Percentiles rank a stretch among this genome's conserved stretches.
These are phyloP conservation scores for Trichoderma parareesei DNA, from an alignment of 495 filamentous ascomycete species.

Conservation along the genomic window DNA sequence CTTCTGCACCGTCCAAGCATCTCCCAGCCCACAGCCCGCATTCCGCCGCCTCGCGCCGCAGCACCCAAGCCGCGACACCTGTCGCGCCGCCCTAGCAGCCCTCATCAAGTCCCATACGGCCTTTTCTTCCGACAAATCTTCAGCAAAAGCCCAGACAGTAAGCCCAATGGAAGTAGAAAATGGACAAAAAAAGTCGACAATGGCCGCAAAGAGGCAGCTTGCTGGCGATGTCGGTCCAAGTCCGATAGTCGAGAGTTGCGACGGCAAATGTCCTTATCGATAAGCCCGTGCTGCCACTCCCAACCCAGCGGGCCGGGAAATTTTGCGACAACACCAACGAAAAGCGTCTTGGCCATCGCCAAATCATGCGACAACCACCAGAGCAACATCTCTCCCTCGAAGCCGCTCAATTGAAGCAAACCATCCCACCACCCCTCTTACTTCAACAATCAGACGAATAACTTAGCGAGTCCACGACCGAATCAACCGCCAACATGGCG, in stretches of 20 bases:
- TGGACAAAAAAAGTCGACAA: too few relatives aligned
- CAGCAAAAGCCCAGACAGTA: not conserved
- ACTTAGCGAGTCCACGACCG: not conserved
- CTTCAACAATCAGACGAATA: not conserved
- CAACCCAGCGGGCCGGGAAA: constrained; percentile 7
- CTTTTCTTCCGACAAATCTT: not conserved
- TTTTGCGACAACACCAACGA: constrained; percentile 3
- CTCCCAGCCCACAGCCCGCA: not conserved
- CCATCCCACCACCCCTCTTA: not conserved
- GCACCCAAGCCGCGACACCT: constrained; percentile 4
- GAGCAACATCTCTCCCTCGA: not conserved
- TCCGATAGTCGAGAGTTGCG: too few relatives aligned
- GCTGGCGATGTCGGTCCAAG: too few relatives aligned
- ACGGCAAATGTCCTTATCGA: not conserved
- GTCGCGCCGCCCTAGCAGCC: constrained; percentile 4
- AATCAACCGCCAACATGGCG: constrained; percentile 20
- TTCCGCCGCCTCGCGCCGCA: not conserved
- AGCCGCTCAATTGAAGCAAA: not conserved
- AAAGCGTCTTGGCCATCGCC: constrained; percentile 17
- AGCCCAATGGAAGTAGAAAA: not conserved
- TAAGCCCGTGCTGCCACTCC: constrained; percentile 2
- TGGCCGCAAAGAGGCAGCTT: not conserved
- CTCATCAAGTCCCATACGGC: constrained; percentile 3
- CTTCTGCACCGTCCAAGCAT: not conserved
- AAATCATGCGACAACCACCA: constrained; percentile 14